Evolutionary conservation across 306 rosid genomes (phyloP), one percentile per base, ranked within the genome.

Genomic region (Myrica gale): DNA sequence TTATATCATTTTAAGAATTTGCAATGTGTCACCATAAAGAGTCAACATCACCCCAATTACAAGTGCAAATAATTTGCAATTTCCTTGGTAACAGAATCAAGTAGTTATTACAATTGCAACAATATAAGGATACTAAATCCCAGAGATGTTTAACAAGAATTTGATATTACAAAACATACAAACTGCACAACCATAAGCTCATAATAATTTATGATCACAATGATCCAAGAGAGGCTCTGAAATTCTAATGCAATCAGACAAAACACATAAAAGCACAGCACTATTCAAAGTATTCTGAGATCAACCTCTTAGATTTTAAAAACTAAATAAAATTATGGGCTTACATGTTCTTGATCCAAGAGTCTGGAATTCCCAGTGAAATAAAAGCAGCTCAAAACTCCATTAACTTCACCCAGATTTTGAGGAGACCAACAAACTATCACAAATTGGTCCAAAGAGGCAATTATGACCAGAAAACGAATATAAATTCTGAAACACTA

Each of bases 371-470:
- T 23, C 19, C 68, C 72, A 70, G 16, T 11, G 69, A 42, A 66
- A 74, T 55, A 48, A 73, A 76, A 66, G 78, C 84, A 82, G 76
- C 78, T 73, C 78, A 77, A 72, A 82, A 74, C 71, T 50, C 76
- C 77, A 41, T 39, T 26, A 58, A 57, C 55, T 9, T 70, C 41
- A 56, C 65, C 85, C 72, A 75, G 72, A 32, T 46, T 70, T 17
- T 17, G 9, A 52, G 58, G 16, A 44, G 37, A 46, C 62, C 54
- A 60, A 50, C 53, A 60, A 68, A 39, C 53, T 79, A 72, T 41
- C 13, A 39, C 23, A 67, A 57, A 43, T 21, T 57, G 39, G 39
- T 57, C 10, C 39, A 57, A 57, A 10, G 39, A 57, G 12, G 63
- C 10, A 57, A 21, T 57, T 57, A 60, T 52, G 3, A 45, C 56